phyloP scores from a whole-genome alignment of 306 rosid genomes.

The Trifolium fragiferum region DNA sequence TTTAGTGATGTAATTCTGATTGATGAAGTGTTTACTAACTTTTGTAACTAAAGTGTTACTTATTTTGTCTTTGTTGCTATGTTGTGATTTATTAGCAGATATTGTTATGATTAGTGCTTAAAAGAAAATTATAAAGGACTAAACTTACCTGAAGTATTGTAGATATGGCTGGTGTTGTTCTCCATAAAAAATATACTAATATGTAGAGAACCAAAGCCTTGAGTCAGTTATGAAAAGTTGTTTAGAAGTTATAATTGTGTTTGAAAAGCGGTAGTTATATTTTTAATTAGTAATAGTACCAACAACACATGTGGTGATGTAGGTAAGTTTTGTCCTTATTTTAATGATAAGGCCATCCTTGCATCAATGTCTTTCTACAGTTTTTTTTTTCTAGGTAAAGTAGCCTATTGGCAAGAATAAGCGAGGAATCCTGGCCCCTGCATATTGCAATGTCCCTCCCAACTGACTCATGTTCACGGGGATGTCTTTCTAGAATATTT shows the following conservation, averaged over 20 bases:
- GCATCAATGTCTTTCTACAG: slow-evolving; percentile 7
- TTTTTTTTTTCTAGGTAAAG: too few species aligned
- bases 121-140: not conserved
- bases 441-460: too few species aligned
- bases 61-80: not conserved
- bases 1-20: not conserved
- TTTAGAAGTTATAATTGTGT: not conserved
- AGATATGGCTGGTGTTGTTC: not conserved
- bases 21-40: not conserved
- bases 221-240: not conserved
- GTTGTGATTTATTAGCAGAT: slow-evolving; percentile 1
- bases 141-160: not conserved
- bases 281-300: not conserved
- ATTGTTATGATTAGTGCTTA: not conserved
- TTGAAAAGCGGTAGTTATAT: not conserved
- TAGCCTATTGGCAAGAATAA: too few species aligned
- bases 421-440: too few species aligned
- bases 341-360: slow-evolving; percentile 14
- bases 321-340: not conserved
- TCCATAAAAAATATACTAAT: not conserved
- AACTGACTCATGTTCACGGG: too few species aligned
- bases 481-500: slow-evolving; percentile 1
- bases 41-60: not conserved
- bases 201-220: not conserved
- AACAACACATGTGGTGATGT: not conserved